A percentile compares a stretch with the other conserved stretches of the same genome.
Conservation (phyloP, 495 filamentous ascomycete species). For the Filosporella fistucella region DNA sequence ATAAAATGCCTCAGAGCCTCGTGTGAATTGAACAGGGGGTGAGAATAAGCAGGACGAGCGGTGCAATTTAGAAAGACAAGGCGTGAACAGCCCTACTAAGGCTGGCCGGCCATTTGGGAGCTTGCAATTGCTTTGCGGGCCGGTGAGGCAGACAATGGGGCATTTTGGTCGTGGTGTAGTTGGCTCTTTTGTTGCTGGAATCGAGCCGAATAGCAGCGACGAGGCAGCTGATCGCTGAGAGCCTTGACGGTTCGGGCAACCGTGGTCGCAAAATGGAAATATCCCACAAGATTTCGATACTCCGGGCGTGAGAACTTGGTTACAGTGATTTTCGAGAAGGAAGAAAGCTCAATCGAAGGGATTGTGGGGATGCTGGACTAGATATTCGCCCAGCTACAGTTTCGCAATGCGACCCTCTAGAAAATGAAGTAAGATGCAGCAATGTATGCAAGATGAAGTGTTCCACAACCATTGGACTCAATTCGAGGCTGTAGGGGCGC, state of each 20-base stretch:
- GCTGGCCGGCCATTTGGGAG: not conserved
- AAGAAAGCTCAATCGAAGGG: not conserved
- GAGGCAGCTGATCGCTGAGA: not conserved
- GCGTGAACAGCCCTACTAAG: constrained; percentile 1
- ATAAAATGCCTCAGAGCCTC: constrained; percentile 2
- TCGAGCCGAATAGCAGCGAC: not conserved
- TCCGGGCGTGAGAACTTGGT: not conserved
- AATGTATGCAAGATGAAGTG: constrained; percentile 9
- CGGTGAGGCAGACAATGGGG: constrained; percentile 3
- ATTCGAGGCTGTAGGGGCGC: not conserved
- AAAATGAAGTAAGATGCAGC: not conserved
- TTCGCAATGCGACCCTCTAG: too few species aligned
- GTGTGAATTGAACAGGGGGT: constrained; percentile 1
- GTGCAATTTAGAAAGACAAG: too few species aligned
- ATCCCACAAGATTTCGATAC: too few species aligned
- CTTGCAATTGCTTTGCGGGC: not conserved
- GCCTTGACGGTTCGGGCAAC: not conserved
- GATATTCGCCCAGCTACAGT: constrained; percentile 1
- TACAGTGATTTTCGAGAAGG: not conserved
- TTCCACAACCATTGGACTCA: constrained; percentile 4
- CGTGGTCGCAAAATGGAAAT: too few species aligned
- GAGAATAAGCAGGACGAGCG: too few species aligned
- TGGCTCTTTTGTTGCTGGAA: not conserved
- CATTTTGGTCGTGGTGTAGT: not conserved
- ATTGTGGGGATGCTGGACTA: not conserved